A percentile compares a stretch with the other conserved stretches of the same genome.
Evolutionary conservation across 257 asterid genomes (phyloP).

Genomic region (Rehmannia glutinosa): DNA sequence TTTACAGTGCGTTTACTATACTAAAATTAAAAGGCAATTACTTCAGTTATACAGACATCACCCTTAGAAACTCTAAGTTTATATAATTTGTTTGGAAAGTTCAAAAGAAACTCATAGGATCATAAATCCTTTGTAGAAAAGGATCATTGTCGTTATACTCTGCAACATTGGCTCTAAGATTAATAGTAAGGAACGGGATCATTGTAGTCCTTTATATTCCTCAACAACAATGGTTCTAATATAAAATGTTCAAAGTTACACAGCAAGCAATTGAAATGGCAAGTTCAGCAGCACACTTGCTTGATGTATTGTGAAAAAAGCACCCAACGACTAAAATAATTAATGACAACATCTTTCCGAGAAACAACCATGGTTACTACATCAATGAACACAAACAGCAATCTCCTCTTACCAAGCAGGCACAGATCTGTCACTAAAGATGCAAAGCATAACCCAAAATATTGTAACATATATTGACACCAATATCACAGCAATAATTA

Average conservation of each 20-base stretch:
- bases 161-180: neutral
- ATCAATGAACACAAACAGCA: neutral
- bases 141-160: neutral
- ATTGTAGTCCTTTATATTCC: neutral
- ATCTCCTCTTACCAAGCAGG: neutral
- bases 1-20: neutral
- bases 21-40: neutral
- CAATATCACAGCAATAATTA: neutral
- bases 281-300: neutral
- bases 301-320: neutral
- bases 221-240: neutral
- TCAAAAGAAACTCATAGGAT: neutral
- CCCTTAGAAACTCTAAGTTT: neutral
- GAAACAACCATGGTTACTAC: neutral
- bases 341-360: neutral
- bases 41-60: slow-evolving; percentile 1
- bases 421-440: neutral
- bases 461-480: neutral
- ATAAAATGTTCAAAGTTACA: neutral
- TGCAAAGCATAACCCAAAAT: neutral
- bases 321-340: neutral
- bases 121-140: neutral
- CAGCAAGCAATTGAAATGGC: neutral
- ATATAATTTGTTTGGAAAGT: neutral
- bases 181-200: neutral